These are phyloP conservation scores for Auricularia auricula-judae DNA, from an alignment of 768 basidiomycete genomes.

Conservation along the genomic window DNA sequence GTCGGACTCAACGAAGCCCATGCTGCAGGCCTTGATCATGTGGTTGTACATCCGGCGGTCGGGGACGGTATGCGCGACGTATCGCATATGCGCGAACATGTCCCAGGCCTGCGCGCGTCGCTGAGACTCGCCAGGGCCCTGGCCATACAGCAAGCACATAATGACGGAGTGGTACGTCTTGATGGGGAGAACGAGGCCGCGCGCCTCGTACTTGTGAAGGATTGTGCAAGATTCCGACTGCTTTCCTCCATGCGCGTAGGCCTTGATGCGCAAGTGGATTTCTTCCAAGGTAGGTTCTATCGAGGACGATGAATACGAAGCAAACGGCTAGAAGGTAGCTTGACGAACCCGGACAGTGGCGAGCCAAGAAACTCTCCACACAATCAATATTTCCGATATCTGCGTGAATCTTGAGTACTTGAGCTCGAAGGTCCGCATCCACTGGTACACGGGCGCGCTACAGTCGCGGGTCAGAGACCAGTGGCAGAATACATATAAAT, in stretches of 20 bases:
- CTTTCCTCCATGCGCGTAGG: slow-evolving; percentile 34
- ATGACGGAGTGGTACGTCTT: slow-evolving; percentile 66
- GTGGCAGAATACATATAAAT: neutral
- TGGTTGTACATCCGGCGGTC: slow-evolving; percentile 58
- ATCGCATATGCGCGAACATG: slow-evolving; percentile 91
- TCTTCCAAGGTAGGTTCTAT: slow-evolving; percentile 6
- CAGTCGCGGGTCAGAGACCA: neutral
- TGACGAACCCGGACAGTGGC: slow-evolving; percentile 32
- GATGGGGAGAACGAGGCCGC: slow-evolving; percentile 54
- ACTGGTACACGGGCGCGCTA: slow-evolving; percentile 33
- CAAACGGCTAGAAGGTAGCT: no score
- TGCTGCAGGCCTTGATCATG: slow-evolving; percentile 78
- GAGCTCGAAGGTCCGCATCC: slow-evolving; percentile 34
- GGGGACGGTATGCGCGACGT: slow-evolving; percentile 80
- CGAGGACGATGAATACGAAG: neutral
- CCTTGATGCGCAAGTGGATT: slow-evolving; percentile 32
- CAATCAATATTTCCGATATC: slow-evolving; percentile 30
- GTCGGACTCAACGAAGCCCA: slow-evolving; percentile 34
- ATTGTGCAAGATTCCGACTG: slow-evolving; percentile 53
- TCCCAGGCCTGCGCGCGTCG: slow-evolving; percentile 83
- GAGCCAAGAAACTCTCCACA: slow-evolving; percentile 34
- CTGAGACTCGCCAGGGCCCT: slow-evolving; percentile 18
- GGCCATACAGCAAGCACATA: slow-evolving; percentile 39
- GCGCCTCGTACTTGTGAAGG: slow-evolving; percentile 62
- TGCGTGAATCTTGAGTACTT: slow-evolving; percentile 40